These are phyloP conservation scores for Rhamnella rubrinervis DNA, from an alignment of 331 rosid genomes.

Conservation along the genomic window DNA sequence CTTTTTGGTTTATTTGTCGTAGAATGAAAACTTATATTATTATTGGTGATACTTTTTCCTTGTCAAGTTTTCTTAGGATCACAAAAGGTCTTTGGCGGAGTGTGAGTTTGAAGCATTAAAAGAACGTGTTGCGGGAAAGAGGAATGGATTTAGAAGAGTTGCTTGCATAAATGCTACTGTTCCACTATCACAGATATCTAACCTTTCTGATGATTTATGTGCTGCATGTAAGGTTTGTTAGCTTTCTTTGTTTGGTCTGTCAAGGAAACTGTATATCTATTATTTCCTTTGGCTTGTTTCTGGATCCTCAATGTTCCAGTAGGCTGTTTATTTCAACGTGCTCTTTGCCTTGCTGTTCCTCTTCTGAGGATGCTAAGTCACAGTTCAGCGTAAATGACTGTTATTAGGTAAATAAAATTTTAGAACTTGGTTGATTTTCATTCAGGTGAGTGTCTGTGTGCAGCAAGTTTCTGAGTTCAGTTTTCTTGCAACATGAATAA, in stretches of 20 bases:
- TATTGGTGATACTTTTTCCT: conserved; percentile 34
- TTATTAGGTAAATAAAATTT: no score
- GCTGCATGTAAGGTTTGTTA: conserved; percentile 87
- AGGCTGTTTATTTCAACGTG: neutral
- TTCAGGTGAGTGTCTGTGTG: no score
- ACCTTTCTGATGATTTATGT: conserved; percentile 57
- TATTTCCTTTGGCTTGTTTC: neutral
- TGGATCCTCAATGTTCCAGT: neutral
- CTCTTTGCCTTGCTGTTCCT: no score
- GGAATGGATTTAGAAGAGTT: conserved; percentile 57
- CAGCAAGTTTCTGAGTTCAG: no score
- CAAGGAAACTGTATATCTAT: neutral
- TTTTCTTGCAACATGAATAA: no score
- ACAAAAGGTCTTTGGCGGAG: conserved; percentile 64
- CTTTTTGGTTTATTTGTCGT: neutral
- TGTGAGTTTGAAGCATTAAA: conserved; percentile 83
- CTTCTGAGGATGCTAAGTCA: neutral
- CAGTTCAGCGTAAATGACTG: neutral
- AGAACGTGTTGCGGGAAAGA: conserved; percentile 80
- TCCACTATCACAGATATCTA: conserved; percentile 47
- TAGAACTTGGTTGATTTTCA: no score
- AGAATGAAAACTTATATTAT: neutral
- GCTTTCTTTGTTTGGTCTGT: conserved; percentile 16
- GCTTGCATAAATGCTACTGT: conserved; percentile 86
- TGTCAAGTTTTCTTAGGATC: conserved; percentile 88